Percentiles rank a stretch among this genome's conserved stretches.
Conservation (phyloP, 129 eudicot species). For the Oenanthe sinensis region DNA sequence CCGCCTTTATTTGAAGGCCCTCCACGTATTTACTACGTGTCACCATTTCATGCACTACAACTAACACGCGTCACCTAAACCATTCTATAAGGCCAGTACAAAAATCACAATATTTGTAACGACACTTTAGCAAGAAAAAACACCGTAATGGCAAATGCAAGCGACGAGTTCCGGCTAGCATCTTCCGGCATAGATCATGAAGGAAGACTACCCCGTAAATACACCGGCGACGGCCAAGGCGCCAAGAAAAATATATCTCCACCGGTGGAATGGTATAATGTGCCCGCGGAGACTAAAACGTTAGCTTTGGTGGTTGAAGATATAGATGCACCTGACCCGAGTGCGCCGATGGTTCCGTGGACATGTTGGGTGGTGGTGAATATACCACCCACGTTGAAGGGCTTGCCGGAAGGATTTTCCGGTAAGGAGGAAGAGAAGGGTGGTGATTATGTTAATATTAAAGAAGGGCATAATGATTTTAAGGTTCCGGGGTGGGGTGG, state of each 20-base stretch:
- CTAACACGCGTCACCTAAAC: conserved; percentile 9
- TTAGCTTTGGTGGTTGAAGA: conserved; percentile 71
- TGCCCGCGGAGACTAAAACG: conserved; percentile 55
- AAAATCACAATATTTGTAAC: too few relatives aligned
- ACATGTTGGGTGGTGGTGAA: conserved; percentile 65
- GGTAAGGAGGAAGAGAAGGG: conserved; percentile 50
- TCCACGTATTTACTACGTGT: neutral
- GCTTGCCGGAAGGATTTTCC: conserved; percentile 79
- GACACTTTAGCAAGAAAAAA: too few relatives aligned
- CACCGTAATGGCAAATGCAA: conserved; percentile 40
- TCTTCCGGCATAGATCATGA: conserved; percentile 51
- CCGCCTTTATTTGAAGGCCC: neutral
- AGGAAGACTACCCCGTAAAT: conserved; percentile 56
- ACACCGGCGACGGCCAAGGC: conserved; percentile 77
- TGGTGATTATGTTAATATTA: conserved; percentile 39
- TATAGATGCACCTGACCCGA: conserved; percentile 73
- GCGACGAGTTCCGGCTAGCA: conserved; percentile 59
- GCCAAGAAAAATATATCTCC: conserved; percentile 56
- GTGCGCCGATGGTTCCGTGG: conserved; percentile 56
- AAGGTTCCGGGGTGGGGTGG: conserved; percentile 74
- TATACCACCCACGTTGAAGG: conserved; percentile 63
- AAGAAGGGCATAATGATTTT: conserved; percentile 64
- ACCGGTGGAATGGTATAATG: conserved; percentile 82
- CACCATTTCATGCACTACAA: neutral
- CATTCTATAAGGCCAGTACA: neutral